A percentile compares a stretch with the other conserved stretches of the same genome.
Conservation (phyloP, 805 yeast species). For the Candida ulmi region DNA sequence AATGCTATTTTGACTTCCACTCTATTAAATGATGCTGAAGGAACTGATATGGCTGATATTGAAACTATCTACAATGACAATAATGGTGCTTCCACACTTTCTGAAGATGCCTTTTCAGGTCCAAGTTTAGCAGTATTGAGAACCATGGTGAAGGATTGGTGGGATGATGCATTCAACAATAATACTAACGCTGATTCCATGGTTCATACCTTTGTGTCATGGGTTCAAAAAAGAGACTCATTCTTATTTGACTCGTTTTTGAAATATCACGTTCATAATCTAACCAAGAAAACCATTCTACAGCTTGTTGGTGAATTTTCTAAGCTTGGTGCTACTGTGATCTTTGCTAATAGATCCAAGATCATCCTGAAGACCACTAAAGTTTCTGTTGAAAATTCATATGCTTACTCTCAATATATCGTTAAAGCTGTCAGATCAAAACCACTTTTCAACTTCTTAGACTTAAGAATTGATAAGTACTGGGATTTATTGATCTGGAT, state of each 20-base stretch:
- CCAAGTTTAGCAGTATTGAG: slow-evolving; percentile 69
- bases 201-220: slow-evolving; percentile 72
- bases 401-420: slow-evolving; percentile 84
- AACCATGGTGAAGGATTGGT: slow-evolving; percentile 78
- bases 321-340: slow-evolving; percentile 70
- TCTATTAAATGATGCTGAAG: slow-evolving; percentile 81
- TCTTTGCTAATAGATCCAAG: slow-evolving; percentile 76
- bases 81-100: slow-evolving; percentile 37
- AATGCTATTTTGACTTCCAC: slow-evolving; percentile 86
- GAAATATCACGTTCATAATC: slow-evolving; percentile 81
- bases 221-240: slow-evolving; percentile 81
- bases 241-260: slow-evolving; percentile 70
- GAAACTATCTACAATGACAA: slow-evolving; percentile 26
- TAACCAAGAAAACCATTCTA: slow-evolving; percentile 74
- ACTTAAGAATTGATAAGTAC: slow-evolving; percentile 63
- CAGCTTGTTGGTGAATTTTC: slow-evolving; percentile 78
- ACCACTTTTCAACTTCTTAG: slow-evolving; percentile 79
- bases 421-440: slow-evolving; percentile 72
- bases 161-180: slow-evolving; percentile 79
- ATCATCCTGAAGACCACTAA: slow-evolving; percentile 71
- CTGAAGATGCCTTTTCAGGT: slow-evolving; percentile 78
- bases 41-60: slow-evolving; percentile 62
- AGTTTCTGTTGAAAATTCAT: slow-evolving; percentile 75
- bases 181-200: slow-evolving; percentile 73
- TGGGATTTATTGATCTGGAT: slow-evolving; percentile 97